Evolutionary conservation across 2,329 filamentous ascomycete species (phyloP), one percentile per base, ranked within the genome.

Genomic region (Ophiostoma sp.): DNA sequence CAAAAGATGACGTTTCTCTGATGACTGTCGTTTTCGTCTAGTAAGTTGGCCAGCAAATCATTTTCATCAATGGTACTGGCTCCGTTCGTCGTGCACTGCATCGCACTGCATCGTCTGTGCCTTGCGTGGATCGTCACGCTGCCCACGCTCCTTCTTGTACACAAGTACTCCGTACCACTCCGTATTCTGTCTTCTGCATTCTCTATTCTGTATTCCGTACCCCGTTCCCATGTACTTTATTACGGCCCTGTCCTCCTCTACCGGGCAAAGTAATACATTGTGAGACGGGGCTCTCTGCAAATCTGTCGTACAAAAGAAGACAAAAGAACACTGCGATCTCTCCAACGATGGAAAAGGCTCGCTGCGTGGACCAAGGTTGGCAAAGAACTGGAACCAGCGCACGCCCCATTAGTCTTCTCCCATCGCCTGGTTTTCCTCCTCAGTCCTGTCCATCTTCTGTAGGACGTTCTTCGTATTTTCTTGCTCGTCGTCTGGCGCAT

Each of bases 311-410:
- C 59, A 28, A 28, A 55, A 55, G 0, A n/a, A n/a, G n/a, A n/a
- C 50, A 55, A 59, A 59, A 48, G 12, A 3, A 31, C 12, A 8
- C 39, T 25, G 59, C n/a, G 4, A 19, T 64, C n/a, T 42, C 31
- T 11, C 11, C 22, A 28, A 22, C 3, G 33, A 42, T 12, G n/a
- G 22, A 63, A 63, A 63, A 63, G 33, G 42, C 25, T 36, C 17
- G 45, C 45, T 22, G 66, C 28, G 36, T 69, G 48, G 17, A 55
- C 45, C 66, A 36, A 55, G 66, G 48, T 39, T 39, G 28, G n/a
- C 45, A 31, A 55, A 39, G n/a, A 22, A 55, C 66, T 39, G 66
- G 66, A 55, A 55, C 48, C 66, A 69, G n/a, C 66, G 63, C 63
- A 68, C 64, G 42, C 19, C 42, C 45, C 25, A 42, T 50, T 25